Conservation (phyloP, 2,329 filamentous ascomycete species). For the Diaporthe sp. region DNA sequence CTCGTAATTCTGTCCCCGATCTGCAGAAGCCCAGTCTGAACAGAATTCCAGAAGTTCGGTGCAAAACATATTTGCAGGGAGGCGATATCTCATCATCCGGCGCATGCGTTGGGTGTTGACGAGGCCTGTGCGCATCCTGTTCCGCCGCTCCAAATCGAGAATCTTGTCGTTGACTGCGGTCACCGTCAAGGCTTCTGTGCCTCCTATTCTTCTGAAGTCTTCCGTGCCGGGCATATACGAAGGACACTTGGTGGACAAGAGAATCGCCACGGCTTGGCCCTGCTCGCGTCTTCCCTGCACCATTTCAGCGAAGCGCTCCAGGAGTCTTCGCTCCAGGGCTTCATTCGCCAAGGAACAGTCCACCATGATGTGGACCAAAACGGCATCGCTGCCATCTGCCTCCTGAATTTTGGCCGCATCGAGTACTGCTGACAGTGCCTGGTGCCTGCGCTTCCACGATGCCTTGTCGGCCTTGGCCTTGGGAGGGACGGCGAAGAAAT, state of each 20-base stretch:
- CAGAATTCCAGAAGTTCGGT: not conserved
- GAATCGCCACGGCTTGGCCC: not conserved
- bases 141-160: not conserved
- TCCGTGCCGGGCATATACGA: not conserved
- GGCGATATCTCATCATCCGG: not conserved
- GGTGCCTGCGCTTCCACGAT: not conserved
- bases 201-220: not conserved
- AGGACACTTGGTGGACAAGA: not conserved
- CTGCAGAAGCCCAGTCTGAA: not conserved
- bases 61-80: not conserved
- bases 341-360: not conserved
- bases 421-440: not conserved
- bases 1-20: not conserved
- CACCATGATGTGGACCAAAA: not conserved
- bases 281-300: not conserved
- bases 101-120: not conserved
- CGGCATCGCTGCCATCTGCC: not conserved
- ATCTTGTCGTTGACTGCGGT: not conserved
- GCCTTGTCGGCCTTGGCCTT: not conserved
- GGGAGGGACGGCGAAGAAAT: not conserved
- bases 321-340: not conserved
- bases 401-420: not conserved
- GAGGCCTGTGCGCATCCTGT: not conserved
- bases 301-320: not conserved
- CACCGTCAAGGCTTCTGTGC: not conserved